Evolutionary conservation across 192 early-diverging fungal species (phyloP).

Genomic region (Gaertneriomyces semiglobifer): DNA sequence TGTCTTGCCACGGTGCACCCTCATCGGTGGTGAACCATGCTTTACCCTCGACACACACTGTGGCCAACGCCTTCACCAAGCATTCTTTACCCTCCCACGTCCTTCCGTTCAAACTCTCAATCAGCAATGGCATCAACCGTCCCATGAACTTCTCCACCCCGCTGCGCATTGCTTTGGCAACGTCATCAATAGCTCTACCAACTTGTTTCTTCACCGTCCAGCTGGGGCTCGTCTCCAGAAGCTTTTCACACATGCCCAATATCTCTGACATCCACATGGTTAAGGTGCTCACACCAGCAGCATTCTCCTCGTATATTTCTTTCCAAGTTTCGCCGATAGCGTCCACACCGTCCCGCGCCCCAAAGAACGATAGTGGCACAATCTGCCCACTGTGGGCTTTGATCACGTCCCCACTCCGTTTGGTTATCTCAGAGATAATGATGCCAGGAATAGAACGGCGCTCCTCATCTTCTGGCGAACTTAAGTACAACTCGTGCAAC

Average conservation of each 20-base stretch:
- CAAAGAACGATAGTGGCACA: constrained; percentile 69
- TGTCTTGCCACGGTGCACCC: constrained; percentile 42
- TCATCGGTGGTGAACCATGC: constrained; percentile 42
- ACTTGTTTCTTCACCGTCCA: constrained; percentile 80
- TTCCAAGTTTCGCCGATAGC: constrained; percentile 62
- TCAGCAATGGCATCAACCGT: constrained; percentile 56
- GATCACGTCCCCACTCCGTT: constrained; percentile 60
- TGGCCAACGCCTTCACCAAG: constrained; percentile 61
- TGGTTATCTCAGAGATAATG: constrained; percentile 62
- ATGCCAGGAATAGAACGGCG: constrained; percentile 65
- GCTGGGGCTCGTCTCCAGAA: constrained; percentile 57
- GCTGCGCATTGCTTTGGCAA: constrained; percentile 52
- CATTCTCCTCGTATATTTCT: constrained; percentile 73
- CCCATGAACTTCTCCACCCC: constrained; percentile 46
- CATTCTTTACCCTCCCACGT: constrained; percentile 83
- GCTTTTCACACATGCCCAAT: constrained; percentile 46
- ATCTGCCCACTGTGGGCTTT: constrained; percentile 53
- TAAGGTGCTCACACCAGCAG: constrained; percentile 61
- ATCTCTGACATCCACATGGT: constrained; percentile 65
- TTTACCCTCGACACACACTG: constrained; percentile 52
- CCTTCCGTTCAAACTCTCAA: constrained; percentile 60
- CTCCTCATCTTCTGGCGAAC: constrained; percentile 71
- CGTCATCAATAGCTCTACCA: constrained; percentile 59
- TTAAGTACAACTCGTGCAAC: constrained; percentile 72
- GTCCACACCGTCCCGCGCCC: constrained; percentile 59